A percentile compares a stretch with the other conserved stretches of the same genome.
phyloP scores from a whole-genome alignment of 495 filamentous ascomycete genomes.

The Gamarada debralockiae region DNA sequence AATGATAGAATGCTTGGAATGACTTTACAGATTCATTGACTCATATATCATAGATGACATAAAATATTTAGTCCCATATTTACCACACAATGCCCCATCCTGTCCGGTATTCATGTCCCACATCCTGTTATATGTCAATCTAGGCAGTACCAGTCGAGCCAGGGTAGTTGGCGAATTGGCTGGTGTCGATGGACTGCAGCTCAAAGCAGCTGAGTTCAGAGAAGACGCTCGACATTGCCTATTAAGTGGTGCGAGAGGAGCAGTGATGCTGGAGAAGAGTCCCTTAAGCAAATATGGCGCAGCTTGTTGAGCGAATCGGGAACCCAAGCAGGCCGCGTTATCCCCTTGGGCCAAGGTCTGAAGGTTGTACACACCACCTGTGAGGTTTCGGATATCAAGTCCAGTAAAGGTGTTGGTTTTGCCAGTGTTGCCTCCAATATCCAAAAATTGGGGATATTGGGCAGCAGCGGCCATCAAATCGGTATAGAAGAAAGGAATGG shows the following conservation, averaged over 20 bases:
- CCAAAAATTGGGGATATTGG: conserved; percentile 27
- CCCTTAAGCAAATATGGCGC: conserved; percentile 35
- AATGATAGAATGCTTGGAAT: too few relatives aligned
- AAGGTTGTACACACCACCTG: conserved; percentile 41
- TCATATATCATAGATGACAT: too few relatives aligned
- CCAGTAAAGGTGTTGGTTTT: conserved; percentile 52
- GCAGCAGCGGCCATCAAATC: conserved; percentile 29
- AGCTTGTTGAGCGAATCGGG: conserved; percentile 38
- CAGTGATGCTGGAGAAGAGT: conserved; percentile 30
- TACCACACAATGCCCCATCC: too few relatives aligned
- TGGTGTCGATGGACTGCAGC: conserved; percentile 16
- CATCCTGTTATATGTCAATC: neutral
- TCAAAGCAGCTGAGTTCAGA: conserved; percentile 22
- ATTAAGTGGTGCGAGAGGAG: conserved; percentile 27
- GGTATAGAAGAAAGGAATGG: conserved; percentile 13
- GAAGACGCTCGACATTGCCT: neutral
- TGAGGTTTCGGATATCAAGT: conserved; percentile 41
- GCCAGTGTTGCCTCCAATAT: conserved; percentile 55
- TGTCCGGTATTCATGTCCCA: too few relatives aligned
- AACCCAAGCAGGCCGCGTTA: conserved; percentile 44
- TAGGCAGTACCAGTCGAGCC: conserved; percentile 20
- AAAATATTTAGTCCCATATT: too few relatives aligned
- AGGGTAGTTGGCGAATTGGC: conserved; percentile 25
- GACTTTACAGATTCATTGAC: too few relatives aligned
- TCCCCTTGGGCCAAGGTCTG: conserved; percentile 36